phyloP scores from a whole-genome alignment of 164 flowering plant species.

The Piper longum region DNA sequence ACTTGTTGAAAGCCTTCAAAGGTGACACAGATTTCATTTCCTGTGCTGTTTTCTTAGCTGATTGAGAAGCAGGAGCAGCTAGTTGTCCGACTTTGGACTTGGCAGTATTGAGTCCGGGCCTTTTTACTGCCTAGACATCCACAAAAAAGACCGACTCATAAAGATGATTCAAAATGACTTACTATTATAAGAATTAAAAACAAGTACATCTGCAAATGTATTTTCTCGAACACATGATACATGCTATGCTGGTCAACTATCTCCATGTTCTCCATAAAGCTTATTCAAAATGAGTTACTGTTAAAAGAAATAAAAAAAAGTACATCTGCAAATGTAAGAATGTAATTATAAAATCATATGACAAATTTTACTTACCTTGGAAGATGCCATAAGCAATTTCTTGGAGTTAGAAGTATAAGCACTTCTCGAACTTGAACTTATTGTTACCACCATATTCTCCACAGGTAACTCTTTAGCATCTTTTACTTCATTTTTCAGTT shows the following conservation, averaged over 20 bases:
- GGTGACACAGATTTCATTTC: constrained; percentile 9
- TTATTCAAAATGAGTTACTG: too few relatives aligned
- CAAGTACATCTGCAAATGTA: too few relatives aligned
- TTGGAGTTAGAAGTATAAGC: constrained; percentile 7
- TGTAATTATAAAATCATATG: too few relatives aligned
- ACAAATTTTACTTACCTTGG: constrained; percentile 20
- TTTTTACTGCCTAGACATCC: constrained; percentile 13
- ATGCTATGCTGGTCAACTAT: too few relatives aligned
- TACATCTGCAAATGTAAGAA: too few relatives aligned
- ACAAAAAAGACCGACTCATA: not conserved
- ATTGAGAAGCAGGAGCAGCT: constrained; percentile 6
- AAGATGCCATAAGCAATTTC: constrained; percentile 7
- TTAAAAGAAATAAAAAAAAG: too few relatives aligned
- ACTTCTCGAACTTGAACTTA: constrained; percentile 6
- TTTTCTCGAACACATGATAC: too few relatives aligned
- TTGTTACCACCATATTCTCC: constrained; percentile 5
- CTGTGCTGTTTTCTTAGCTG: constrained; percentile 7
- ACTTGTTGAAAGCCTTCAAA: constrained; percentile 16
- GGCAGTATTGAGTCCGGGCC: constrained; percentile 12
- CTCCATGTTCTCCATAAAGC: too few relatives aligned
- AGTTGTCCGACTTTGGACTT: constrained; percentile 16
- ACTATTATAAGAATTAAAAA: too few relatives aligned
- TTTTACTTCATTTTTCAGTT: constrained; percentile 7
- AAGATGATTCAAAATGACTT: too few relatives aligned
- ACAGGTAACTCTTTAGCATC: constrained; percentile 9